Base-by-base conservation (phyloP, 768 basidiomycete species). In the Tylopilus cervinicoccineus region DNA sequence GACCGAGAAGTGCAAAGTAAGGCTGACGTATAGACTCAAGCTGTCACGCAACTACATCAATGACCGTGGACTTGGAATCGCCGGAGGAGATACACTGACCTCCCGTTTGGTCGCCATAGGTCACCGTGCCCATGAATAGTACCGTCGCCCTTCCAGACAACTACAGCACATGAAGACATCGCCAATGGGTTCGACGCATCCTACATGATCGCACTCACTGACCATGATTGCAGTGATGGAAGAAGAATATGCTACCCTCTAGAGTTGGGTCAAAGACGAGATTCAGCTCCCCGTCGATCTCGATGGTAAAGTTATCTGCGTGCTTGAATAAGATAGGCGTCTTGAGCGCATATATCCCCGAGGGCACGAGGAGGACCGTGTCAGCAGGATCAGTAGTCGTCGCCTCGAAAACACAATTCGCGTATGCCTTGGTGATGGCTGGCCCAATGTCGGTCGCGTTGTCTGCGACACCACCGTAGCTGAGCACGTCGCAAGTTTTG, bases 401-500 rank as follows among this genome's bases (percentile, higher is more conserved):
- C 14, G 45, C 26, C 1, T 31, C 26, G 0, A 31, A 16, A 20
- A 47, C 45, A 23, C 26, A 27, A 27, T 27, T 9, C 26, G 26
- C 26, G 13, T 43, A 43, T 31, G 59, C 48, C 33, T 38, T 48
- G 39, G 16, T 32, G 11, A 50, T 45, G 12, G 39, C 59, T 10
- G 36, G 50, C 5, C 19, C 50, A 2, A 42, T 40, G 29, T 56
- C 53, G 9, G 43, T 46, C 29, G 20, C 8, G 11, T 39, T 39
- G 31, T 59, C 54, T 16, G 44, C 44, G 31, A 32, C 17, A 14
- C 48, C 58, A n/a, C 47, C 41, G 1, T 46, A 56, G 38, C 9
- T 2, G 1, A 43, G 44, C 16, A 48, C 47, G 31, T 52, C 48
- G 46, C 57, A 51, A 12, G 39, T 55, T 13, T 12, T 58, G 36